These are phyloP conservation scores for Nevesoporus exiguus DNA, from an alignment of 768 basidiomycete genomes.

Conservation along the genomic window DNA sequence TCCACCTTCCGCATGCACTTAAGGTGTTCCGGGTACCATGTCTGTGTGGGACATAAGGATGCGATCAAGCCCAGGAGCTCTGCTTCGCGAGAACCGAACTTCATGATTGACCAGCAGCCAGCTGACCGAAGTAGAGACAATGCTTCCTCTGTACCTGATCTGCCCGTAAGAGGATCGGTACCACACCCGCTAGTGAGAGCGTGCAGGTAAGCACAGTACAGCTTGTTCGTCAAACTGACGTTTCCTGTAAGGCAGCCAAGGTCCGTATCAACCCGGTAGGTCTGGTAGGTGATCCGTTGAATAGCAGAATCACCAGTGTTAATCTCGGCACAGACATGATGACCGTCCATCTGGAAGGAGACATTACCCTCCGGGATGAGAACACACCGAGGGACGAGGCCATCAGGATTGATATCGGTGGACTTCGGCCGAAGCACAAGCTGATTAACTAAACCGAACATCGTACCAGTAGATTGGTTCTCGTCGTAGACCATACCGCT, in stretches of 20 bases:
- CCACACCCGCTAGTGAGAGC: slow-evolving; percentile 42
- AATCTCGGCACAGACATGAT: slow-evolving; percentile 20
- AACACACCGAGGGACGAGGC: slow-evolving; percentile 22
- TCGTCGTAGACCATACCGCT: slow-evolving; percentile 40
- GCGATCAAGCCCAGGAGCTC: slow-evolving; percentile 34
- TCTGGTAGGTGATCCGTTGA: slow-evolving; percentile 23
- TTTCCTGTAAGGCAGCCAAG: slow-evolving; percentile 31
- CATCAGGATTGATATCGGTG: background rate
- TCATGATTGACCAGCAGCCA: slow-evolving; percentile 39
- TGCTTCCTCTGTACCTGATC: slow-evolving; percentile 45
- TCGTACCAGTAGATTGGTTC: slow-evolving; percentile 39
- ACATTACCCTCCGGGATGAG: slow-evolving; percentile 39
- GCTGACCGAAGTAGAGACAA: slow-evolving; percentile 38
- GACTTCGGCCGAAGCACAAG: slow-evolving; percentile 37
- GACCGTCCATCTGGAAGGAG: slow-evolving; percentile 5
- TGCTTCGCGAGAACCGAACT: slow-evolving; percentile 27
- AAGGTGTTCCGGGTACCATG: slow-evolving; percentile 39
- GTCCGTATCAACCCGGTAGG: slow-evolving; percentile 31
- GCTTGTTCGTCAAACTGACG: slow-evolving; percentile 24
- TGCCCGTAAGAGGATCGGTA: slow-evolving; percentile 41
- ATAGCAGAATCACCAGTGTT: background rate
- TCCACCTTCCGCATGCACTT: slow-evolving; percentile 39
- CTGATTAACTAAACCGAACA: slow-evolving; percentile 41
- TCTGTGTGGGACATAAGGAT: slow-evolving; percentile 32
- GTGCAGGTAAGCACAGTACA: slow-evolving; percentile 44